Base-by-base conservation (phyloP, 2,329 filamentous ascomycete genomes). In the Zymoseptoria tritici region DNA sequence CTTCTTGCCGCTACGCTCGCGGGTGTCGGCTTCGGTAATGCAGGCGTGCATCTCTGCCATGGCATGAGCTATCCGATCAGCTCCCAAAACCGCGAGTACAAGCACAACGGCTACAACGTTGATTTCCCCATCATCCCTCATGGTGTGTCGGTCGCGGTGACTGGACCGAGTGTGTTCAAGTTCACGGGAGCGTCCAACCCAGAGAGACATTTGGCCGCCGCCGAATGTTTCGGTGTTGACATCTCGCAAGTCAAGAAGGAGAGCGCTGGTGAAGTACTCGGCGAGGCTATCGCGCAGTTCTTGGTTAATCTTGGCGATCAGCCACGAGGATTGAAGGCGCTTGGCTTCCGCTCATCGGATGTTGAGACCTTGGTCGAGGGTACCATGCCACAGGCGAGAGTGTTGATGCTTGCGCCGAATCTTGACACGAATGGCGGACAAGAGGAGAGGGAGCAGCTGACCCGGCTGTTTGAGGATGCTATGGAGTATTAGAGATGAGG, bases 1-100 rank as follows among this genome's bases (percentile, higher is more conserved):
- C 81, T 99, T 29, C 84, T 99, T 20, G 94, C 94, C 2, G 89
- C 94, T 0, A 99, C 94, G 0, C 80, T 99, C 2, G 94, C 95
- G 0, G 94, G 94, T 52, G 91, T 99, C 2, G 94, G 94, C 0
- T 99, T 99, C 73, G 94, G 95, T 20, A 99, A 99, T 70, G 95
- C 95, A 1, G 94, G 95, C 55, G 94, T 99, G 2, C 94, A 99
- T 77, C 80, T 90, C 9, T 90, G 87, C 73, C 87, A 90, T 72
- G 87, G 93, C 72, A 97, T 99, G 93, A 95, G 90, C 22, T 99
- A 99, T 72, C 94, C 94, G 19, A 96, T 99, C 71, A 96, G 91
- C 0, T 90, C 91, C 29, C 92, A 97, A 73, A 99, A 99, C 73
- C 90, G 90, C 0, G 87, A 88, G 4, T 97, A 97, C 77, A 86